Base-by-base conservation (phyloP, 2,329 filamentous ascomycete species). In the Pseudocercospora cruenta region DNA sequence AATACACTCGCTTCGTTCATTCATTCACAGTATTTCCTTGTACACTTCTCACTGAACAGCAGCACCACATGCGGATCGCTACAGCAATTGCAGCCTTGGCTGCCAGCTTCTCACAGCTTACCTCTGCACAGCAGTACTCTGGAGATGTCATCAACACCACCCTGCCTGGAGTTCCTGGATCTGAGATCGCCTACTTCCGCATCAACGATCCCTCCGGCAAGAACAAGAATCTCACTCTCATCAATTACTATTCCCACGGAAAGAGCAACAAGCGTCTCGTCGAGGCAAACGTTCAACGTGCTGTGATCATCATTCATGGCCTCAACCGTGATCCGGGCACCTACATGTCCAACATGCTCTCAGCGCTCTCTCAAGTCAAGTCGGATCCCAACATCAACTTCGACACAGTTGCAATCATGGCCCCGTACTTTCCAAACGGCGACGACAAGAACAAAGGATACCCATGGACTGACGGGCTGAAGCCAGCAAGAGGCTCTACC, bases 281-380 rank as follows among this genome's bases (percentile, higher is more conserved):
- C 14, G 67, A 64, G 54, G 47, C 65, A 19, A 71, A 73, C 12
- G 61, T 78, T 54, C 69, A 77, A 67, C 70, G 77, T 57, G 77
- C 72, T n/a, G 73, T 78, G 8, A 72, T 79, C 65, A 70, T 79
- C 67, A 73, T 78, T 28, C 77, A 78, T 63, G 77, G 77, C 22
- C 65, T 75, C 14, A 68, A 75, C 28, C 71, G 77, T 53, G 76
- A 79, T 63, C 76, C 77, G 4, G 70, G 69, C 28, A 77, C 75
- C 2, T 79, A 78, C 67, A 67, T 69, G 72, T 66, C 73, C 51
- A 74, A 76, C 64, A 71, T 73, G 69, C 67, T 78, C 26, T 74
- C 69, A 54, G 77, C 75, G n/a, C 70, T 79, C n/a, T 62, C 72
- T 2, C 69, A 74, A 61, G 73, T 75, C 55, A 64, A 69, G 60